A percentile compares a stretch with the other conserved stretches of the same genome.
These are phyloP conservation scores for Fraxinus nigra DNA, from an alignment of 305 asterid species.

Conservation along the genomic window DNA sequence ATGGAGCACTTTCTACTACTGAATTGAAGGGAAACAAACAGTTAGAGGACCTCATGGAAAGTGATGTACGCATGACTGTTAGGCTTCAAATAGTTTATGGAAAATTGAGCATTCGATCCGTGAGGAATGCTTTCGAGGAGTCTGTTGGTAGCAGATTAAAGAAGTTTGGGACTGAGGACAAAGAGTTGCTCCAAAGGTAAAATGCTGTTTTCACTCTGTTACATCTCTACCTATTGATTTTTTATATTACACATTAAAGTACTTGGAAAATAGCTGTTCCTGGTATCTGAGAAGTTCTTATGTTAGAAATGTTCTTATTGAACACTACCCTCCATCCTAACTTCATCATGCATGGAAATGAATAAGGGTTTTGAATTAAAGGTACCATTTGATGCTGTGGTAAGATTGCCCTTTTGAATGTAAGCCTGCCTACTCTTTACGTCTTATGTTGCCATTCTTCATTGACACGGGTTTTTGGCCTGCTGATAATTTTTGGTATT, in stretches of 20 bases:
- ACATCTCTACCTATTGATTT: background rate
- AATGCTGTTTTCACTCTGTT: background rate
- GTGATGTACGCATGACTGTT: slow-evolving; percentile 67
- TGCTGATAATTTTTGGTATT: background rate
- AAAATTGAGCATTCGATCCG: slow-evolving; percentile 66
- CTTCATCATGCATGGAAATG: background rate
- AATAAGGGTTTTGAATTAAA: background rate
- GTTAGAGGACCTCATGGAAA: slow-evolving; percentile 61
- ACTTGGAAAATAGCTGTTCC: background rate
- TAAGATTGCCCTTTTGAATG: background rate
- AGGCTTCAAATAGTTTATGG: slow-evolving; percentile 91
- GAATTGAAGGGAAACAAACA: slow-evolving; percentile 41
- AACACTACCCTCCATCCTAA: background rate
- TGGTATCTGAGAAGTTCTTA: background rate
- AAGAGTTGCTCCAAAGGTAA: slow-evolving; percentile 72
- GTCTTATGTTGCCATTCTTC: background rate
- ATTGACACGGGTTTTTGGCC: background rate
- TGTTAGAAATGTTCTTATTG: background rate
- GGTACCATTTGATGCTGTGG: background rate
- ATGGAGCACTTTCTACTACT: slow-evolving; percentile 34
- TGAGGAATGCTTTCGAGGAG: slow-evolving; percentile 76
- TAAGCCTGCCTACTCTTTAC: background rate
- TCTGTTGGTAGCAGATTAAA: slow-evolving; percentile 70
- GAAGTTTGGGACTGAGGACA: slow-evolving; percentile 62
- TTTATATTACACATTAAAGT: background rate